Base-by-base conservation (phyloP, 2,329 filamentous ascomycete species). In the Rhinocladiella mackenziei region DNA sequence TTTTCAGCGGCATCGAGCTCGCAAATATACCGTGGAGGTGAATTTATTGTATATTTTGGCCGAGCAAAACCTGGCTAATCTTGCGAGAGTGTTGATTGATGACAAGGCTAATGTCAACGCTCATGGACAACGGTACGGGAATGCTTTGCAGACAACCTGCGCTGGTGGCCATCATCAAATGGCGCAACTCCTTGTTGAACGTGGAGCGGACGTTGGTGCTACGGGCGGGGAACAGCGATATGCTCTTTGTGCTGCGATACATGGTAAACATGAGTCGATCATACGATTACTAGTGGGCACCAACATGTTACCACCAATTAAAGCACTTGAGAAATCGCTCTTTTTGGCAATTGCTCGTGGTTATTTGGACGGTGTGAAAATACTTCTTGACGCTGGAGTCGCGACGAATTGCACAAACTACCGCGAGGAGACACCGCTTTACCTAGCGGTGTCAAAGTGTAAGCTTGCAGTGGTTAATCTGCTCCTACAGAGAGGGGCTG, bases 151-250 rank as follows among this genome's bases (percentile, higher is more conserved):
- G 14, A 43, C 51, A 17, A 55, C 59, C 10, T 54, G 54, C 20
- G 51, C 33, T n/a, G 50, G 39, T 7, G 44, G 56, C 22, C 28
- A 53, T 22, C 13, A 48, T 17, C 18, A 51, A 2, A 38, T 56
- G 0, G 34, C 61, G 2, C 31, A 53, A 26, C 19, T 51, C 3
- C 44, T 62, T 10, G 42, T 62, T n/a, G 45, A 58, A 4, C 7
- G 23, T 7, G 23, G 23, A 26, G 23, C 23, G 23, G 11, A 11
- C 23, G 11, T 26, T 11, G 11, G 11, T 26, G 23, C 23, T 26
- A 26, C 11, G 7, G 23, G 23, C 7, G 23, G 23, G 23, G 23
- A 26, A 26, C 23, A 26, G 7, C 7, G 11, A 7, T 26, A 26
- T 26, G 23, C 23, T 11, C 23, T 26, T 11, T 26, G 23, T 11